Percentiles rank a stretch among this genome's conserved stretches.
Evolutionary conservation across 1,284 basidiomycete genomes (phyloP).

Genomic region (Cutaneotrichosporon curvatum): DNA sequence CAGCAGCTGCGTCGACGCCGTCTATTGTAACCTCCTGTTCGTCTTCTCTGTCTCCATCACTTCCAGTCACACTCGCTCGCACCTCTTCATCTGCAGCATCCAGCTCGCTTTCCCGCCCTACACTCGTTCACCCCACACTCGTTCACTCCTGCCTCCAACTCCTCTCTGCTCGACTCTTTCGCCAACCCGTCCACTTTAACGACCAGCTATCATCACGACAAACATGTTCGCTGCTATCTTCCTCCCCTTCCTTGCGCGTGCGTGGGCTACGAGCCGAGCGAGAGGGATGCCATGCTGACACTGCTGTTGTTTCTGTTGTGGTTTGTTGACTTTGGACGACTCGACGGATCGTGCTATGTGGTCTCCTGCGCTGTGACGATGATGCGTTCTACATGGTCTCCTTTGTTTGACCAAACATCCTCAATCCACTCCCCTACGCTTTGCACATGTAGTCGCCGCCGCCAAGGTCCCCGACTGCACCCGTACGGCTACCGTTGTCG

Average conservation of each 20-base stretch:
- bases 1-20: too few relatives aligned
- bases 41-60: not conserved
- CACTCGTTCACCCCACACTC: too few relatives aligned
- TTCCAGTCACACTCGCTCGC: not conserved
- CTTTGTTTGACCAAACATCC: not conserved
- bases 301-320: too few relatives aligned
- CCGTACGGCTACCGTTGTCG: constrained; percentile 38
- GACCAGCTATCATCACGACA: too few relatives aligned
- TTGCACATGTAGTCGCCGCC: constrained; percentile 8
- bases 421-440: not conserved
- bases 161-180: too few relatives aligned
- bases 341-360: too few relatives aligned
- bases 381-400: not conserved
- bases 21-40: too few relatives aligned
- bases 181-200: too few relatives aligned
- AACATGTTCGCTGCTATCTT: constrained; percentile 1
- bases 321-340: too few relatives aligned
- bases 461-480: constrained; percentile 27
- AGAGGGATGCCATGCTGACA: not conserved
- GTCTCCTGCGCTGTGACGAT: not conserved
- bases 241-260: constrained; percentile 24
- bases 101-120: too few relatives aligned
- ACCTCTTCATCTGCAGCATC: too few relatives aligned
- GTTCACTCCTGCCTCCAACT: too few relatives aligned
- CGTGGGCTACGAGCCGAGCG: constrained; percentile 11